Conservation (phyloP, 257 asterid genomes). For the Nicotiana tomentosiformis region DNA sequence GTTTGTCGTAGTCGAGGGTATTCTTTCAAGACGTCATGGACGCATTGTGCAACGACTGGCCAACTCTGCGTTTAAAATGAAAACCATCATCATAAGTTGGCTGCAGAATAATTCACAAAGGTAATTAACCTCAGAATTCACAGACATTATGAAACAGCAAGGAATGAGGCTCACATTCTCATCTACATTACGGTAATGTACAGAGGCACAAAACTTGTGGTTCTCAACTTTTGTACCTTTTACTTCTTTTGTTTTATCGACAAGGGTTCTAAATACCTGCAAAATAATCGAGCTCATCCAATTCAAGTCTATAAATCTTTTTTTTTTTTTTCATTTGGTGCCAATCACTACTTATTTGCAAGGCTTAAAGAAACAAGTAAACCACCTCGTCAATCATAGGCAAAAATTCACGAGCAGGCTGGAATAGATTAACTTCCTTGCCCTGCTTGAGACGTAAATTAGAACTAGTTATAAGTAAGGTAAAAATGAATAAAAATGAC, state of each 20-base stretch:
- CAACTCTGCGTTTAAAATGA: conserved; percentile 39
- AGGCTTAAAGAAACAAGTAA: not conserved
- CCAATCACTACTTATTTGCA: not conserved
- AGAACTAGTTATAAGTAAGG: not conserved
- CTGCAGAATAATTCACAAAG: not conserved
- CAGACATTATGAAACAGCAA: not conserved
- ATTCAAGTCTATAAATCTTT: not conserved
- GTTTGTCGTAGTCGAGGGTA: conserved; percentile 61
- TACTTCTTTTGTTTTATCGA: conserved; percentile 55
- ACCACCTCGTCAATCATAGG: conserved; percentile 66
- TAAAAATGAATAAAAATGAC: not conserved
- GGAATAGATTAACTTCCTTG: conserved; percentile 59
- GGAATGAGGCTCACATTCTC: conserved; percentile 35
- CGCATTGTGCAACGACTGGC: conserved; percentile 59
- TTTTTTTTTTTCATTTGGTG: not conserved
- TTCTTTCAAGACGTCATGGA: conserved; percentile 50
- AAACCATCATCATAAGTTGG: not conserved
- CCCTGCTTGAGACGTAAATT: conserved; percentile 30
- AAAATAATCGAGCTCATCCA: not conserved
- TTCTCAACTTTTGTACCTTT: conserved; percentile 86
- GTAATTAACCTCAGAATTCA: not conserved
- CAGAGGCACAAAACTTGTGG: conserved; percentile 81
- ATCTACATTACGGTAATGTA: conserved; percentile 89
- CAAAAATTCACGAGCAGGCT: conserved; percentile 63
- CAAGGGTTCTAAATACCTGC: conserved; percentile 64